A percentile compares a stretch with the other conserved stretches of the same genome.
phyloP scores from a whole-genome alignment of 768 basidiomycete genomes.

The Paxillus involutus region DNA sequence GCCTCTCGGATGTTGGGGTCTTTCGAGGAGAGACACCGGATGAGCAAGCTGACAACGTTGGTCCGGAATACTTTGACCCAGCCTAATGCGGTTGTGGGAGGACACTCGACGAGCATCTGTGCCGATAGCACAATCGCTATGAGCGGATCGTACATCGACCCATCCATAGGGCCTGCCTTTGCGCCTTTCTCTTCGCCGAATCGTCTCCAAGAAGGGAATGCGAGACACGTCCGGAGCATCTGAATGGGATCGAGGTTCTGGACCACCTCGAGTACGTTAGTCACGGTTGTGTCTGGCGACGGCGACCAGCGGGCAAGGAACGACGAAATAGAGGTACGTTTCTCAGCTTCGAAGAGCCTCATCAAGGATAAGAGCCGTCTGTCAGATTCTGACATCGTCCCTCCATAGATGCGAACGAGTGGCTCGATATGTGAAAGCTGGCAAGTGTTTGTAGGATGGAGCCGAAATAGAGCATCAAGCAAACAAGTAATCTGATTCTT shows the following conservation, averaged over 20 bases:
- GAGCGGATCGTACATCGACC: constrained; percentile 72
- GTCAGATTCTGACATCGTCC: constrained; percentile 67
- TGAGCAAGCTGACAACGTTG: constrained; percentile 71
- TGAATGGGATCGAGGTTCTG: constrained; percentile 65
- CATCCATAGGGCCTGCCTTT: constrained; percentile 29
- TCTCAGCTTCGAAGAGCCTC: constrained; percentile 72
- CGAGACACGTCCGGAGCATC: constrained; percentile 69
- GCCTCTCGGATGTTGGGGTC: constrained; percentile 58
- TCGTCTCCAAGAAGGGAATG: constrained; percentile 67
- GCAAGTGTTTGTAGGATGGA: constrained; percentile 81
- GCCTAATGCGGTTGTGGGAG: constrained; percentile 54
- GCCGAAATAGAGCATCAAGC: constrained; percentile 65
- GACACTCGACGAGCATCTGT: constrained; percentile 59
- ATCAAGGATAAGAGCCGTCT: constrained; percentile 70
- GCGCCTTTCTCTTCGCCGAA: constrained; percentile 38
- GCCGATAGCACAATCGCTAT: constrained; percentile 71
- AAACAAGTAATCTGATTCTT: constrained; percentile 54
- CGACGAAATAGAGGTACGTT: constrained; percentile 60
- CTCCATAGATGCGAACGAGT: constrained; percentile 71
- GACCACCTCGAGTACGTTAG: constrained; percentile 60
- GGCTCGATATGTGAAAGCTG: constrained; percentile 84
- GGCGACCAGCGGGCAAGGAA: constrained; percentile 70
- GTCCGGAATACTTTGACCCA: constrained; percentile 89
- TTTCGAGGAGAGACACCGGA: constrained; percentile 71
- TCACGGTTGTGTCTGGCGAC: constrained; percentile 40